Conservation (phyloP, 2,329 filamentous ascomycete genomes). For the Verticillium longisporum region DNA sequence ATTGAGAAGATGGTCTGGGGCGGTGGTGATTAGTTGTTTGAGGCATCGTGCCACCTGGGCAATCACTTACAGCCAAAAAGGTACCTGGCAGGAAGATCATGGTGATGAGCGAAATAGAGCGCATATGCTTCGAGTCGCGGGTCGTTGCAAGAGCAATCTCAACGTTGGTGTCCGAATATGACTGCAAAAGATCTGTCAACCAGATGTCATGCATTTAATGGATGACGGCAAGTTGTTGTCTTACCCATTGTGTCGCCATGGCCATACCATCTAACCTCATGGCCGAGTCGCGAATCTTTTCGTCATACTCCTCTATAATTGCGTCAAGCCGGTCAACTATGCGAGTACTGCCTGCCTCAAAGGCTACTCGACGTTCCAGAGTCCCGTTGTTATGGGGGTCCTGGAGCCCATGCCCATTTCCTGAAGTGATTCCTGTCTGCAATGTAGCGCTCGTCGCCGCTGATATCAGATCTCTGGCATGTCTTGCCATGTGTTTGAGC, state of each 20-base stretch:
- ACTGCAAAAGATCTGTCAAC: slow-evolving; percentile 9
- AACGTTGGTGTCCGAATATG: slow-evolving; percentile 19
- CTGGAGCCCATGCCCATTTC: background rate
- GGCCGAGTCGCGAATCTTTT: slow-evolving; percentile 21
- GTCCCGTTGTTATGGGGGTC: background rate
- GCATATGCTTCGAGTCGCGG: slow-evolving; percentile 20
- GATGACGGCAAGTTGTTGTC: too few relatives aligned
- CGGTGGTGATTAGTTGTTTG: background rate
- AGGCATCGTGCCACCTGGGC: background rate
- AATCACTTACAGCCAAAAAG: slow-evolving; percentile 17
- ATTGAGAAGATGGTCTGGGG: slow-evolving; percentile 17
- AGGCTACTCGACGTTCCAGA: background rate
- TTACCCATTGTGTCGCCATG: slow-evolving; percentile 26
- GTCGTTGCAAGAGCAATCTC: slow-evolving; percentile 19
- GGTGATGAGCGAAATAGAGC: slow-evolving; percentile 20
- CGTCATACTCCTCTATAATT: slow-evolving; percentile 21
- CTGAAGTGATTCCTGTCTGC: background rate
- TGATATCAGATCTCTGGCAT: slow-evolving; percentile 9
- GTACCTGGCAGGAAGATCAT: slow-evolving; percentile 24
- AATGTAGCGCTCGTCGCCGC: background rate
- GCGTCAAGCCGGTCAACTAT: slow-evolving; percentile 13
- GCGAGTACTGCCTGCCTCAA: slow-evolving; percentile 1
- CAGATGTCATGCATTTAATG: background rate
- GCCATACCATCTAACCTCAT: slow-evolving; percentile 27
- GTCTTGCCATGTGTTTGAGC: slow-evolving; percentile 13